Percentiles rank a stretch among this genome's conserved stretches.
Evolutionary conservation across 805 yeast species (phyloP).

Genomic region (Spathaspora arborariae): DNA sequence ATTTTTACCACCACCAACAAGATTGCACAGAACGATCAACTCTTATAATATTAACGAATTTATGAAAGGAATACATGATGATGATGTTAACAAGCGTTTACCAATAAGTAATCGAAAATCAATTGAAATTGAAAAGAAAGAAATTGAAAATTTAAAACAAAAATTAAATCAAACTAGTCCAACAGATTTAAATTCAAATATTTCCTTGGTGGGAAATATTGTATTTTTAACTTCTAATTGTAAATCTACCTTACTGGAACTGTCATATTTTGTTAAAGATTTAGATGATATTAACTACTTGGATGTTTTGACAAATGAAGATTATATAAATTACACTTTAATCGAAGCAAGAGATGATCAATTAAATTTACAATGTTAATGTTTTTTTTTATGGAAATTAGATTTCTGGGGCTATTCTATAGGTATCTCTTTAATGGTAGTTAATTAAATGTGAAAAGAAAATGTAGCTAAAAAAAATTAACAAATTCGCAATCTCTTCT

Average conservation of each 20-base stretch:
- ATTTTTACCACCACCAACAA: background rate
- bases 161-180: conserved; percentile 8
- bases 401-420: no score
- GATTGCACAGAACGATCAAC: conserved; percentile 14
- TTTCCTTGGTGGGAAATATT: conserved; percentile 19
- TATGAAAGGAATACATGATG: conserved; percentile 10
- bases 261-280: background rate
- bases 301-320: conserved; percentile 10
- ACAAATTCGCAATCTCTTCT: no score
- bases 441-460: background rate
- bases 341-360: conserved; percentile 1
- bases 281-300: conserved; percentile 13
- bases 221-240: conserved; percentile 14
- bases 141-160: conserved; percentile 10
- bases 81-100: conserved; percentile 5
- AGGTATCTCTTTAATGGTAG: background rate
- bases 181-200: conserved; percentile 7
- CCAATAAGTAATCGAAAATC: conserved; percentile 19
- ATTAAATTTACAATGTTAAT: conserved; percentile 1
- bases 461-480: no score
- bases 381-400: background rate
- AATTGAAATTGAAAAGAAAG: conserved; percentile 17
- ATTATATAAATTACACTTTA: conserved; percentile 3
- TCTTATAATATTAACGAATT: conserved; percentile 15
- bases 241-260: background rate